phyloP scores from a whole-genome alignment of 2,329 filamentous ascomycete genomes.

The Boeremia exigua region DNA sequence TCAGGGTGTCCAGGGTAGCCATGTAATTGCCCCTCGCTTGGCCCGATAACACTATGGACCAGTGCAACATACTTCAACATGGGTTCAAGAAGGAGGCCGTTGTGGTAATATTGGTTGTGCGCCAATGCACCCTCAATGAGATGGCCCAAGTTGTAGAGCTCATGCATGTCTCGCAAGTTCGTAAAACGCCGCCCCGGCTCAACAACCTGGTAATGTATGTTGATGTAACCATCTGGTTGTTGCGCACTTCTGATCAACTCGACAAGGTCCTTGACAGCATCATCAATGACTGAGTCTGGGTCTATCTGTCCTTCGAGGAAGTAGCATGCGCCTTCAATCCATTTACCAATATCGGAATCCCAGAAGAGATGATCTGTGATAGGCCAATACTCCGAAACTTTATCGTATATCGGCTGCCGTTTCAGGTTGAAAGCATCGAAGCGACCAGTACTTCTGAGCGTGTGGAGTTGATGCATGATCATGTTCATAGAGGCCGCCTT shows the following conservation, averaged over 20 bases:
- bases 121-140: slow-evolving; percentile 1
- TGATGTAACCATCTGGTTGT: not conserved
- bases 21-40: not conserved
- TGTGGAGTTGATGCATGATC: not conserved
- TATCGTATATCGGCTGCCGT: not conserved
- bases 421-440: slow-evolving; percentile 1
- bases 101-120: not conserved
- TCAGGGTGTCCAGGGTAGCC: not conserved
- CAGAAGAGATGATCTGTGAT: slow-evolving; percentile 2
- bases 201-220: not conserved
- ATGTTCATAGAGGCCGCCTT: slow-evolving; percentile 1
- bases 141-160: slow-evolving; percentile 1
- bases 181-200: not conserved
- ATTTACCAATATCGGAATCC: slow-evolving; percentile 3
- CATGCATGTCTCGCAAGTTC: slow-evolving; percentile 1
- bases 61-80: not conserved
- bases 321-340: slow-evolving; percentile 4
- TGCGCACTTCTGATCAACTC: not conserved
- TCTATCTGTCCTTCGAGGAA: not conserved
- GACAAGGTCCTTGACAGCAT: not conserved
- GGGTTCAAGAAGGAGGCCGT: not conserved
- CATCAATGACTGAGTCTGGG: not conserved
- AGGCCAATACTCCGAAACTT: not conserved
- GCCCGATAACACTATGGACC: not conserved
- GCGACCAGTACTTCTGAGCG: not conserved